phyloP scores from a whole-genome alignment of 305 asterid genomes.

The Ruellia speciosa region DNA sequence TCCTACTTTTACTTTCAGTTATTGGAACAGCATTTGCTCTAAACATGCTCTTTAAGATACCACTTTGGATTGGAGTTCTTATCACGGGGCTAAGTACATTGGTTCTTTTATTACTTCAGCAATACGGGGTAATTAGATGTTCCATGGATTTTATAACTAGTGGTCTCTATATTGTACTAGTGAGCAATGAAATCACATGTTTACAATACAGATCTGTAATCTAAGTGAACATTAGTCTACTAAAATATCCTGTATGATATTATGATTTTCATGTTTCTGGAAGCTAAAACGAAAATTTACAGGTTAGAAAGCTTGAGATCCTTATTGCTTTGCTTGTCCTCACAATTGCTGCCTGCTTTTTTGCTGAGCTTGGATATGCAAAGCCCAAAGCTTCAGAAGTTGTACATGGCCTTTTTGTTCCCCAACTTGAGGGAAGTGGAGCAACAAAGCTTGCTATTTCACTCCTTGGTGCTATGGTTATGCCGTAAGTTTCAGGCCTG shows the following conservation, averaged over 20 bases:
- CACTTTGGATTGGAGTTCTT: constrained; percentile 88
- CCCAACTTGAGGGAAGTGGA: constrained; percentile 76
- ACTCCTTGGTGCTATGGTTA: constrained; percentile 95
- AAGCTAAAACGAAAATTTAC: constrained; percentile 19
- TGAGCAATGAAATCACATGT: constrained; percentile 9
- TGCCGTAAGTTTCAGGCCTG: constrained; percentile 65
- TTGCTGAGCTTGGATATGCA: constrained; percentile 76
- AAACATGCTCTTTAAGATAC: constrained; percentile 85
- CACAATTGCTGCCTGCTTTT: constrained; percentile 74
- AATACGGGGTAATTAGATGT: constrained; percentile 68
- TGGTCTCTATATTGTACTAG: constrained; percentile 1
- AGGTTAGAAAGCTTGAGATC: constrained; percentile 90
- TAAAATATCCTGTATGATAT: constrained; percentile 5
- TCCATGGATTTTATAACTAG: constrained; percentile 5
- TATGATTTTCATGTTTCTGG: constrained; percentile 16
- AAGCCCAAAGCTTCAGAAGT: constrained; percentile 70
- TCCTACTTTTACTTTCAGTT: constrained; percentile 35
- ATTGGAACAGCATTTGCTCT: constrained; percentile 97
- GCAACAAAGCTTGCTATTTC: constrained; percentile 88
- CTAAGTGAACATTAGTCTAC: not conserved
- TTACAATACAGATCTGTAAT: constrained; percentile 6
- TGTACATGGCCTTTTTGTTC: constrained; percentile 69
- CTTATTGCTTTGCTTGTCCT: constrained; percentile 69
- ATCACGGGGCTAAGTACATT: constrained; percentile 91
- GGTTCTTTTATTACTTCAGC: constrained; percentile 71